Conservation (phyloP, 805 yeast species). For the Candida schatavii region DNA sequence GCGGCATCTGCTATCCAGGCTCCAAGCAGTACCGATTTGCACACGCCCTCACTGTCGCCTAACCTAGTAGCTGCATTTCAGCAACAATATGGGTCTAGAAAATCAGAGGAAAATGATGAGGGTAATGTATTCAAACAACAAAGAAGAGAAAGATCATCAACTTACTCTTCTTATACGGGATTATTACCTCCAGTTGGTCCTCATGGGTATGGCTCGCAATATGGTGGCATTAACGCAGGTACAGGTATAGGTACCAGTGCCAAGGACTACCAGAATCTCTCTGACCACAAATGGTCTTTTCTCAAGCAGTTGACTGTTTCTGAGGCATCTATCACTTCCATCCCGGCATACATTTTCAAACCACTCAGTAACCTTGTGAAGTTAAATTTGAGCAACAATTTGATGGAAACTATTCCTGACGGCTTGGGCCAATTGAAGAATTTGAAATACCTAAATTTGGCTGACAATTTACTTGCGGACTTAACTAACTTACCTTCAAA, state of each 20-base stretch:
- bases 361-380: constrained; percentile 41
- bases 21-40: neutral
- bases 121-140: constrained; percentile 24
- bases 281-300: constrained; percentile 39
- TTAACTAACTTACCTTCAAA: constrained; percentile 33
- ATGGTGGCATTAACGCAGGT: neutral
- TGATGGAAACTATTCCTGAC: constrained; percentile 48
- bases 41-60: neutral
- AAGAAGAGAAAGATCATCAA: constrained; percentile 22
- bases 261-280: constrained; percentile 21
- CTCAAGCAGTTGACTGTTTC: constrained; percentile 40
- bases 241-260: neutral
- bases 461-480: constrained; percentile 39
- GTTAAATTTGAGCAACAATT: constrained; percentile 56
- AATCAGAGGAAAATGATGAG: constrained; percentile 5
- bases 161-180: constrained; percentile 18
- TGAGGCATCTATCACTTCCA: constrained; percentile 36
- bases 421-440: constrained; percentile 49
- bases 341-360: constrained; percentile 34
- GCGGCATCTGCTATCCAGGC: neutral
- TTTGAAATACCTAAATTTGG: constrained; percentile 45
- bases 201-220: constrained; percentile 2
- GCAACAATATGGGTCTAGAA: neutral
- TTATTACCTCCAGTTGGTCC: constrained; percentile 20
- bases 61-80: neutral